Evolutionary conservation across 805 yeast genomes (phyloP).

Genomic region (Yarrowia osloensis): DNA sequence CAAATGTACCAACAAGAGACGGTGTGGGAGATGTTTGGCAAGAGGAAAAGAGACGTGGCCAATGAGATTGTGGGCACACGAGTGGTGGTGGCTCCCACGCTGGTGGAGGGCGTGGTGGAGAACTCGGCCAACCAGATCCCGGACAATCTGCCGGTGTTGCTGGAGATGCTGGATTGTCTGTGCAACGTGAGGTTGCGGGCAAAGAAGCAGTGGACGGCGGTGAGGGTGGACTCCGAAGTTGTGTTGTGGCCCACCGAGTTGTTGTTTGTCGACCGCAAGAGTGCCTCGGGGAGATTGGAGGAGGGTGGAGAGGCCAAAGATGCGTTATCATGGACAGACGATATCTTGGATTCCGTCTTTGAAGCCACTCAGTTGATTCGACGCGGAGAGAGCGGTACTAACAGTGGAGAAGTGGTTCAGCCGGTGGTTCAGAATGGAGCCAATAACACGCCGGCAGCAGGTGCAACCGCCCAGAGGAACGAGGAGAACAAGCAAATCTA

Average conservation of each 20-base stretch:
- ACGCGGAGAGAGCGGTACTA: not conserved
- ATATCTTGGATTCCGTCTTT: constrained; percentile 7
- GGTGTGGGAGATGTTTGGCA: constrained; percentile 2
- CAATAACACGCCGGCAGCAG: not conserved
- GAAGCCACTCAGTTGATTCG: constrained; percentile 16
- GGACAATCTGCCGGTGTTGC: not conserved
- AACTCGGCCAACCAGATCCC: not conserved
- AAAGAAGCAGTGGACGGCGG: constrained; percentile 13
- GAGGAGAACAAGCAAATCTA: constrained; percentile 34
- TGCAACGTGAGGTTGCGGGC: constrained; percentile 2
- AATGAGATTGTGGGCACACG: not conserved
- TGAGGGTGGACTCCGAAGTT: not conserved
- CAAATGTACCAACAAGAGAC: constrained; percentile 33
- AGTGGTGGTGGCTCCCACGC: constrained; percentile 11
- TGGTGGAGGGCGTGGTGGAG: not conserved
- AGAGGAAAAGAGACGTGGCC: not conserved
- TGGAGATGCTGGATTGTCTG: not conserved
- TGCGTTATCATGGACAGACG: not conserved
- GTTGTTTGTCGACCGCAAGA: not conserved
- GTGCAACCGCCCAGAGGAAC: not conserved
- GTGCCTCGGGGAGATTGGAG: not conserved
- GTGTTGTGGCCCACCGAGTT: constrained; percentile 9
- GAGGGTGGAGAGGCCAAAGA: not conserved
- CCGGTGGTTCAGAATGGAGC: not conserved
- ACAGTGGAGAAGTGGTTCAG: not conserved